These are phyloP conservation scores for Strobilomyces dryophilus DNA, from an alignment of 768 basidiomycete species.

Conservation along the genomic window DNA sequence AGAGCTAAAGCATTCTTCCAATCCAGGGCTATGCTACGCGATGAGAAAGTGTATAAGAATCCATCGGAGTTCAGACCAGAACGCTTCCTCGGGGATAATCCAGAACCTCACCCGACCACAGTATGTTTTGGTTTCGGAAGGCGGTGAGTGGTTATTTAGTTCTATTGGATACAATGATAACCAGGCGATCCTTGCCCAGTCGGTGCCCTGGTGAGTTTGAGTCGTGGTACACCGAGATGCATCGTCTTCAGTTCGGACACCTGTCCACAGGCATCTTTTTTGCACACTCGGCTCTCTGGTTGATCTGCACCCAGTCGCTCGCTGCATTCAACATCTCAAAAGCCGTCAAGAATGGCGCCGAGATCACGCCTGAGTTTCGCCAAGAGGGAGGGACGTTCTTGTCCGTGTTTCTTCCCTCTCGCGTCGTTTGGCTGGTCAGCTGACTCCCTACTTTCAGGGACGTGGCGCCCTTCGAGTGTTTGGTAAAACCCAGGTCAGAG, in stretches of 20 bases:
- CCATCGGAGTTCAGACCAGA: slow-evolving; percentile 22
- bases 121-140: slow-evolving; percentile 18
- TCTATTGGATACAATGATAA: background rate
- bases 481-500: too few relatives aligned
- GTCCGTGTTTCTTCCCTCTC: too few relatives aligned
- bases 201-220: slow-evolving; percentile 11
- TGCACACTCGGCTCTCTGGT: slow-evolving; percentile 24
- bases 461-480: too few relatives aligned
- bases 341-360: slow-evolving; percentile 36
- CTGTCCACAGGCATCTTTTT: slow-evolving; percentile 22
- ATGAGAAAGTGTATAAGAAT: slow-evolving; percentile 12
- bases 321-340: slow-evolving; percentile 43
- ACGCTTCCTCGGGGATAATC: slow-evolving; percentile 20
- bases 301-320: slow-evolving; percentile 32
- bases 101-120: slow-evolving; percentile 14
- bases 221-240: background rate
- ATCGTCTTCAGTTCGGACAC: background rate
- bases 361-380: slow-evolving; percentile 43
- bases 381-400: slow-evolving; percentile 8
- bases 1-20: too few relatives aligned
- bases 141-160: slow-evolving; percentile 2
- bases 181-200: background rate
- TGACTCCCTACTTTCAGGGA: too few relatives aligned
- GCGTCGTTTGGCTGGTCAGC: too few relatives aligned
- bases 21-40: slow-evolving; percentile 15